Base-by-base conservation (phyloP, 2,329 filamentous ascomycete species). In the Allantophomopsis lycopodina region DNA sequence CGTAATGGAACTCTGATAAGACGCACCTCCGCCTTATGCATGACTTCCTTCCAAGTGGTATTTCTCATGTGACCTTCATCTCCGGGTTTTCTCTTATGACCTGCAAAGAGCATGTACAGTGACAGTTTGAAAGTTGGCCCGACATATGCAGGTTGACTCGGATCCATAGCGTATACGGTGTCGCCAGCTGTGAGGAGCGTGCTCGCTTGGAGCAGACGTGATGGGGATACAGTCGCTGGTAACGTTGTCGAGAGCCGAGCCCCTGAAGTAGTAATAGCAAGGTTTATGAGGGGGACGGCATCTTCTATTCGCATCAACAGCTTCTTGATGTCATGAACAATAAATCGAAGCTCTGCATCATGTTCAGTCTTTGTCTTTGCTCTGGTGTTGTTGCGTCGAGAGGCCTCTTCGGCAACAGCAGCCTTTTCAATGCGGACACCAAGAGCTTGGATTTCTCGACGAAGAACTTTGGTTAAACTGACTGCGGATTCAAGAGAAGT, bases 181-280 rank as follows among this genome's bases (percentile, higher is more conserved):
- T 98, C 91, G 2, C 86, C 87, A 35, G 87, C 73, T 20, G 81
- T 93, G 37, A 96, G 68, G 47, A 95, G 82, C 4, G 87, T 91
- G 54, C 89, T 96, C 14, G 91, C 88, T 60, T 98, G 91, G 31
- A 96, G 64, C 33, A 98, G 64, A 32, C 91, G 74, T 4, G 89
- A 95, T 1, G 89, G 89, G 1, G 89, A 96, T 35, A 96, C 83
- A 8, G 81, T 81, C 2, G 82, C 68, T 0, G 87, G 84, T 20
- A 95, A 65, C 2, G 77, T 79, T 0, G 83, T 83, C 0, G 84
- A 86, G 21, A 96, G 66, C 42, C 76, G 93, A 41, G 89, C 87
- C 0, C 91, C 91, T 1, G 89, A 95, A 1, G 88, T 89, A 2
- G 86, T 91, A 47, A 98, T 94, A 40, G 91, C 91, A 20, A 98